Percentiles rank a stretch among this genome's conserved stretches.
Conservation (phyloP, 176 grass and related monocot genomes). For the Paspalum vaginatum region DNA sequence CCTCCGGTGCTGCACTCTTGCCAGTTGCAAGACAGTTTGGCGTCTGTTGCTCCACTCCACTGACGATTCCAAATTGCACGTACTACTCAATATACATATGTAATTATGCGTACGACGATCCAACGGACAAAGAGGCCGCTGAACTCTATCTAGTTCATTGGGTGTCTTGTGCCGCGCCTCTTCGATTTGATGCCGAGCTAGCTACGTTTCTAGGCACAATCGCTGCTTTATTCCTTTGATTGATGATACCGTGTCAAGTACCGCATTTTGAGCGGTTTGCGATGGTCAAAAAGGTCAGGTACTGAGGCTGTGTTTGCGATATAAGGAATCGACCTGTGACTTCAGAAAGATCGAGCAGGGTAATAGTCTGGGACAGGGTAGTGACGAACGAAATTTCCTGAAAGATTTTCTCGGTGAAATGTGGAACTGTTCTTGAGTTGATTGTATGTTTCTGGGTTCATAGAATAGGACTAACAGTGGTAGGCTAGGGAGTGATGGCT, state of each 20-base stretch:
- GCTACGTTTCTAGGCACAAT: slow-evolving; percentile 40
- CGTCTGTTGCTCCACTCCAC: slow-evolving; percentile 28
- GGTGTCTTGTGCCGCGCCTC: slow-evolving; percentile 14
- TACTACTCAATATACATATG: background rate
- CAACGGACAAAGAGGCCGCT: background rate
- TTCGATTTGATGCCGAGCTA: slow-evolving; percentile 1
- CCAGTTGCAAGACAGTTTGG: slow-evolving; percentile 36
- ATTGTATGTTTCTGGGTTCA: background rate
- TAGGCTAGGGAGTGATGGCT: slow-evolving; percentile 7
- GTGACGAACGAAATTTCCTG: background rate
- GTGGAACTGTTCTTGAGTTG: slow-evolving; percentile 8
- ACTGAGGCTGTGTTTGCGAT: slow-evolving; percentile 25
- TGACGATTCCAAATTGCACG: slow-evolving; percentile 24
- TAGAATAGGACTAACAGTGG: slow-evolving; percentile 4
- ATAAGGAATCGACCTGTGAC: slow-evolving; percentile 6
- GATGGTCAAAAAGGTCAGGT: slow-evolving; percentile 40
- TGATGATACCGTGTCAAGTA: background rate
- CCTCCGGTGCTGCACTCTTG: slow-evolving; percentile 44
- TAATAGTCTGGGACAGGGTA: background rate
- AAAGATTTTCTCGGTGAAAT: background rate
- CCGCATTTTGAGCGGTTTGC: slow-evolving; percentile 33
- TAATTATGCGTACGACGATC: background rate
- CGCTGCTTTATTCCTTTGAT: slow-evolving; percentile 35
- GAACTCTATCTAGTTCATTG: slow-evolving; percentile 34
- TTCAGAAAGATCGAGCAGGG: background rate